Evolutionary conservation across 1,284 basidiomycete genomes (phyloP).

Genomic region (Ustilago crameri): DNA sequence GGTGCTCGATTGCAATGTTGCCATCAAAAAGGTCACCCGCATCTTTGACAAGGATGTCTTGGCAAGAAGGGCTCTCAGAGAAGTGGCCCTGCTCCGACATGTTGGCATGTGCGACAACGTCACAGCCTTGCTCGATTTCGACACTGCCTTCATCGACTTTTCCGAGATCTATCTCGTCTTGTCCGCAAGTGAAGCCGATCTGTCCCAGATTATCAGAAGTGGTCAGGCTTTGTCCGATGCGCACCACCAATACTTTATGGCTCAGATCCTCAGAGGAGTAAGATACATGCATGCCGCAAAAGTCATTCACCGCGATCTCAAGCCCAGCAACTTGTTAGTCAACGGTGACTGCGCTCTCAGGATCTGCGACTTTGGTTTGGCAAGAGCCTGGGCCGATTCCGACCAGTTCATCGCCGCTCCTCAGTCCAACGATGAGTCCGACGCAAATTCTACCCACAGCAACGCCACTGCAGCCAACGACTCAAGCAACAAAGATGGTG

Average conservation of each 20-base stretch:
- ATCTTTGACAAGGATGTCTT: slow-evolving; percentile 66
- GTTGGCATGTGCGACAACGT: slow-evolving; percentile 62
- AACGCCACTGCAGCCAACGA: slow-evolving; percentile 25
- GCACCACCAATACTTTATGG: slow-evolving; percentile 66
- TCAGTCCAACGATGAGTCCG: slow-evolving; percentile 16
- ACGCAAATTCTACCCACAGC: slow-evolving; percentile 19
- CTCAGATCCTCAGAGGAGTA: slow-evolving; percentile 64
- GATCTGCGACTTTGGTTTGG: slow-evolving; percentile 66
- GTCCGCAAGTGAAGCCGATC: slow-evolving; percentile 65
- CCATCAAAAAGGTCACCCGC: slow-evolving; percentile 67
- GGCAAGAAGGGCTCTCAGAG: slow-evolving; percentile 62
- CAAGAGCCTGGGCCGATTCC: slow-evolving; percentile 55
- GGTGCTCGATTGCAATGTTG: slow-evolving; percentile 62
- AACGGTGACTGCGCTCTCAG: slow-evolving; percentile 65
- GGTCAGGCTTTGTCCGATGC: slow-evolving; percentile 63
- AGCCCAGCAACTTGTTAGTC: slow-evolving; percentile 67
- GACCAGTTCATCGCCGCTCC: slow-evolving; percentile 24
- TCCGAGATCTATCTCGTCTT: slow-evolving; percentile 66
- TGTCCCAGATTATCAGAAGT: slow-evolving; percentile 66
- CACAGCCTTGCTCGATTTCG: slow-evolving; percentile 65
- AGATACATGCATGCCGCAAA: slow-evolving; percentile 65
- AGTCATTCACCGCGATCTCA: slow-evolving; percentile 66
- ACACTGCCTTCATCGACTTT: slow-evolving; percentile 67
- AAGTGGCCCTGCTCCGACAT: slow-evolving; percentile 61
- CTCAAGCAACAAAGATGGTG: slow-evolving; percentile 1